phyloP scores from a whole-genome alignment of 352 stramenopile genomes.

The Phytophthora podocarpi region DNA sequence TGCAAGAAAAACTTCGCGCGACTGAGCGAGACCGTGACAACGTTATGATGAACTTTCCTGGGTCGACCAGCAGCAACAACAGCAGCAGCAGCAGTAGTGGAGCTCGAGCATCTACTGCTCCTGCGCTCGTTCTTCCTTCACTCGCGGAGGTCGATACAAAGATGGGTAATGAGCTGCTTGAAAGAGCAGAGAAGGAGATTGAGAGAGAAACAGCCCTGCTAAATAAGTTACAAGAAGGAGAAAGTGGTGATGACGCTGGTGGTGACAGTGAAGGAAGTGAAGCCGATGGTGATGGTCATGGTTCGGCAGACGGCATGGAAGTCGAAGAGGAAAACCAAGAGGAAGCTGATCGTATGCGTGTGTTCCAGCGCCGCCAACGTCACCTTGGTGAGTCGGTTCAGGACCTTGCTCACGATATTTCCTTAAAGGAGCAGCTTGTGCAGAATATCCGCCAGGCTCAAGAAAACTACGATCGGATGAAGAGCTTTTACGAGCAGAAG shows the following conservation, averaged over 20 bases:
- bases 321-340: conserved; percentile 54
- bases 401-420: conserved; percentile 84
- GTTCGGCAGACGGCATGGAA: conserved; percentile 42
- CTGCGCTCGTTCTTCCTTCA: conserved; percentile 42
- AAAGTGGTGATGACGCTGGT: conserved; percentile 48
- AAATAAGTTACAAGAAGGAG: conserved; percentile 69
- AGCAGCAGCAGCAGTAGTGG: conserved; percentile 5
- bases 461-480: conserved; percentile 86
- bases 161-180: conserved; percentile 68
- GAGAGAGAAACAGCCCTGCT: conserved; percentile 75
- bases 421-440: conserved; percentile 85
- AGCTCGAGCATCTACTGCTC: conserved; percentile 22
- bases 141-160: conserved; percentile 58
- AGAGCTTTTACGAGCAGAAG: conserved; percentile 85
- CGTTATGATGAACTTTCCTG: conserved; percentile 46
- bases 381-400: conserved; percentile 82
- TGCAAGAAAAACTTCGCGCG: conserved; percentile 79
- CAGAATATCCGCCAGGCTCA: conserved; percentile 79
- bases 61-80: background rate
- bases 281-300: conserved; percentile 42
- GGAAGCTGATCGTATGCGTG: conserved; percentile 78
- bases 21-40: conserved; percentile 73
- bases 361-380: conserved; percentile 82
- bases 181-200: conserved; percentile 77
- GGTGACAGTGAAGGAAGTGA: conserved; percentile 46